Base-by-base conservation (phyloP, 73 alveolate species). In the Tetrahymena malaccensis region DNA sequence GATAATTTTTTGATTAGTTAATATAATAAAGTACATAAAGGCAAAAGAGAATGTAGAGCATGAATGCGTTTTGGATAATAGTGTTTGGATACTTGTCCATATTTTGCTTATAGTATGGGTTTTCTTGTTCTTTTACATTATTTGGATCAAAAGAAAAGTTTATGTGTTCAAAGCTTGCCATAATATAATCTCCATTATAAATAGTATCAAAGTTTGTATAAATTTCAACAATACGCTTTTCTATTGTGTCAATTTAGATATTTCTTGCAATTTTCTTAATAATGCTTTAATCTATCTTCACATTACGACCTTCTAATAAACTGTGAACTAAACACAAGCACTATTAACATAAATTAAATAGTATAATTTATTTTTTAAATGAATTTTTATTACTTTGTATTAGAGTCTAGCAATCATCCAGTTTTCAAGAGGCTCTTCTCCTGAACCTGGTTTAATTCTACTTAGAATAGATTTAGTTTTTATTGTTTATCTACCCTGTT, bases 21-120 rank as follows among this genome's bases (percentile, higher is more conserved):
- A 17, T 38, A 43, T 11, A 95, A 27, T 31, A 70, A 19, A 27
- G 25, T 27, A 70, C 89, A 25, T 70, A 70, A 43, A 37, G 97
- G 95, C 50, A 94, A 44, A 83, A 43, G 94, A 33, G 50, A 38
- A 34, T 84, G 93, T 38, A 58, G 94, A 93, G 58, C 85, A n/a
- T 83, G 93, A 34, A 37, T 31, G 37, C 85, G 16, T 43, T 94
- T 55, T n/a, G 34, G 19, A 85, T 96, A 93, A 56, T 57, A 95
- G 85, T 17, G 96, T 96, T 56, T 93, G 85, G 96, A 97, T 96
- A 44, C 58, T 96, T 57, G 94, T 94, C 70, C 96, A 40, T 70
- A 96, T 94, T 85, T 40, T 70, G 5, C 17, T 70, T 70, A 40
- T 70, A 70, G 37, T 70, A 70, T 19, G 89, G 89, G 25, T 70